phyloP scores from a whole-genome alignment of 2,329 filamentous ascomycete species.

The Penicillium sp. region DNA sequence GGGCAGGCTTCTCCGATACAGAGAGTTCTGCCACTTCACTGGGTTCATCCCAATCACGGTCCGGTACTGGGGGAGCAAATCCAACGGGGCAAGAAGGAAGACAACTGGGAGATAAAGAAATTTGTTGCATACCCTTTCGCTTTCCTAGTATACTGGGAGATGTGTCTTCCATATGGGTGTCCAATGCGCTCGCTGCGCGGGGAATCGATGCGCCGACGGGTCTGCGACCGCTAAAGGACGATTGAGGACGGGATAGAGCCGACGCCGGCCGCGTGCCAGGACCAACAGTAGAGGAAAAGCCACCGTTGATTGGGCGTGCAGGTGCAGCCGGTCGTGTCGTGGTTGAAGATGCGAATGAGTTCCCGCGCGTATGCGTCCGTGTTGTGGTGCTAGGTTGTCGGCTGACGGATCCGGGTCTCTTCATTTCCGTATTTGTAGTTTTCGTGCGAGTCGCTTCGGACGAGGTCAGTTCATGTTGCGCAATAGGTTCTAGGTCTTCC shows the following conservation, averaged over 20 bases:
- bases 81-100: conserved; percentile 12
- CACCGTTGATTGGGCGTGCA: conserved; percentile 46
- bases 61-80: conserved; percentile 1
- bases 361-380: conserved; percentile 41
- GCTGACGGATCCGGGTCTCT: conserved; percentile 24
- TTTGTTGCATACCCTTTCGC: conserved; percentile 52
- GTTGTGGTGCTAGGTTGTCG: conserved; percentile 40
- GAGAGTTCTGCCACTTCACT: not conserved
- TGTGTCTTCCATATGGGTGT: conserved; percentile 40
- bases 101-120: conserved; percentile 28
- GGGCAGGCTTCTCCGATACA: not conserved
- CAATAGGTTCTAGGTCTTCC: conserved; percentile 6
- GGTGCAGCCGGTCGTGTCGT: conserved; percentile 42
- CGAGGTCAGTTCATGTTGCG: conserved; percentile 26
- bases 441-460: conserved; percentile 47
- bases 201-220: conserved; percentile 43
- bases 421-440: conserved; percentile 49
- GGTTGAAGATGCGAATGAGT: conserved; percentile 37
- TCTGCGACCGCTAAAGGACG: conserved; percentile 51
- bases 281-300: conserved; percentile 58
- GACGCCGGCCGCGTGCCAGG: conserved; percentile 49
- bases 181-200: conserved; percentile 44
- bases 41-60: not conserved
- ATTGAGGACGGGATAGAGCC: conserved; percentile 49
- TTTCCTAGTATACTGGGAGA: conserved; percentile 41